These are phyloP conservation scores for Chlorella sp. DNA, from an alignment of 139 green algal species.

Conservation along the genomic window DNA sequence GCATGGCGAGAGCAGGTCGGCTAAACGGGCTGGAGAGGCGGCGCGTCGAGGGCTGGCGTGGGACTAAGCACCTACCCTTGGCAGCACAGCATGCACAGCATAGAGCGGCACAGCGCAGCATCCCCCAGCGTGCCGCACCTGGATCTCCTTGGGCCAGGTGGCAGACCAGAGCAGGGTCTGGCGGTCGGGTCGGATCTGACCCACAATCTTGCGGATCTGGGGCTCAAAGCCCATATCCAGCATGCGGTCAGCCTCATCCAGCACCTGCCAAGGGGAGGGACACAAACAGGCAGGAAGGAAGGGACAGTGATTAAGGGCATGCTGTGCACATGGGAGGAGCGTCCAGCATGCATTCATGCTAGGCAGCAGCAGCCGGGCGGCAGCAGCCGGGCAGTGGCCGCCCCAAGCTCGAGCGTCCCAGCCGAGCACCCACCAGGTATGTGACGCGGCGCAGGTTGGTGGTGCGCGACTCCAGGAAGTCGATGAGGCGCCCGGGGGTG, in stretches of 20 bases:
- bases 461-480: constrained; percentile 78
- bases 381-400: too few species aligned
- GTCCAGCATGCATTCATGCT: too few species aligned
- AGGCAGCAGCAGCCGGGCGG: too few species aligned
- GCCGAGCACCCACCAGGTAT: constrained; percentile 63
- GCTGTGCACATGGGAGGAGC: neutral
- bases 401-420: too few species aligned
- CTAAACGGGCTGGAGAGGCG: neutral
- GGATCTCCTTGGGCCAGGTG: constrained; percentile 95
- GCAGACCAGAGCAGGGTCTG: constrained; percentile 97
- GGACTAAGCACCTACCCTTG: too few species aligned
- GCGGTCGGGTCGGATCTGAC: constrained; percentile 87
- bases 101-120: neutral
- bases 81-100: neutral
- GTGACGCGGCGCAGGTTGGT: constrained; percentile 84
- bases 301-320: neutral
- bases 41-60: too few species aligned
- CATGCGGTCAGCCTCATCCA: constrained; percentile 98
- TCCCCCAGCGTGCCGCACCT: constrained; percentile 36
- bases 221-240: constrained; percentile 97
- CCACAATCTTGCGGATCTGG: constrained; percentile 75
- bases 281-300: neutral
- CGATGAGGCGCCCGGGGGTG: constrained; percentile 90
- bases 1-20: neutral
- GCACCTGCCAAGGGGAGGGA: constrained; percentile 51